Percentiles rank a stretch among this genome's conserved stretches.
Evolutionary conservation across 331 rosid species (phyloP).

Genomic region (Prunus yedoensis): DNA sequence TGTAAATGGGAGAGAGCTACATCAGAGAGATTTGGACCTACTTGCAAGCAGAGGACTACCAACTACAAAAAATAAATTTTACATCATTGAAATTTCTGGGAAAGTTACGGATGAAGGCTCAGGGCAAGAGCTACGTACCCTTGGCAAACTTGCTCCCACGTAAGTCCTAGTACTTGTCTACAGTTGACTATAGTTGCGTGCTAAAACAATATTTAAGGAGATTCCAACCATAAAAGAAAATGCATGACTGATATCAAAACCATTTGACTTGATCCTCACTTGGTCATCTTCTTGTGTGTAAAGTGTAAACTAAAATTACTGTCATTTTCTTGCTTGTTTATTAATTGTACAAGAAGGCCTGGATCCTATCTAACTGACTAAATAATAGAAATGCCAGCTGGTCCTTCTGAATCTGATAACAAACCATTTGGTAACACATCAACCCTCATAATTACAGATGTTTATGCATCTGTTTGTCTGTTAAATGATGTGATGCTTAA

Average conservation of each 20-base stretch:
- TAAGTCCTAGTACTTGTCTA: slow-evolving; percentile 23
- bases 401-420: background rate
- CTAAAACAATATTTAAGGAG: background rate
- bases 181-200: background rate
- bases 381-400: background rate
- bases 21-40: slow-evolving; percentile 48
- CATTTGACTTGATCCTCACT: background rate
- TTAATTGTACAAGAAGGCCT: background rate
- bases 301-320: background rate
- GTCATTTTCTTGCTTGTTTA: background rate
- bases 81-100: slow-evolving; percentile 43
- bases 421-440: background rate
- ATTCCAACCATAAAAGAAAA: background rate
- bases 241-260: background rate
- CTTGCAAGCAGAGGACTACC: slow-evolving; percentile 49
- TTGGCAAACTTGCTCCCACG: slow-evolving; percentile 58
- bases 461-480: background rate
- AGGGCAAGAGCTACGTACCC: slow-evolving; percentile 33
- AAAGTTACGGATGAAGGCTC: slow-evolving; percentile 45
- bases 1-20: slow-evolving; percentile 50
- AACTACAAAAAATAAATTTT: slow-evolving; percentile 34
- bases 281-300: background rate
- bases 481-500: background rate
- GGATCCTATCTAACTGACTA: too few relatives aligned
- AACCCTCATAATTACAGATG: background rate